Percentiles rank a stretch among this genome's conserved stretches.
Conservation (phyloP, 805 yeast species). For the Zygoascus ofunaensis region DNA sequence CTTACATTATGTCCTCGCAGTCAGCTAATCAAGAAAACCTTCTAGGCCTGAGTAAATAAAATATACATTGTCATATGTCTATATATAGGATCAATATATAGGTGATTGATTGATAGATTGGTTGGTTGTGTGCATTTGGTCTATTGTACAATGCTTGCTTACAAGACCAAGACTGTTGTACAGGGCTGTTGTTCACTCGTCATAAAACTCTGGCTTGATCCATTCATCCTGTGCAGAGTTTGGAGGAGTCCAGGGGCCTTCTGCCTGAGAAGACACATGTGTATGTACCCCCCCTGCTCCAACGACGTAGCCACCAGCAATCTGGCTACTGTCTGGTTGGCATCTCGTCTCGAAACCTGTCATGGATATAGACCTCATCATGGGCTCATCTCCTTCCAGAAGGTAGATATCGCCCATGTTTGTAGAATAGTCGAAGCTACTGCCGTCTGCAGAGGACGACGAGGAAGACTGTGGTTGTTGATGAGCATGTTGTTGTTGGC, state of each 20-base stretch:
- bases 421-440: not conserved
- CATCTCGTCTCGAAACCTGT: slow-evolving; percentile 16
- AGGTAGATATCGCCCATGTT: not conserved
- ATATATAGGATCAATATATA: too few relatives aligned
- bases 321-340: too few relatives aligned
- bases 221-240: slow-evolving; percentile 1
- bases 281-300: not conserved
- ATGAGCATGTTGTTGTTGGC: not conserved
- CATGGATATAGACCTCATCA: slow-evolving; percentile 18
- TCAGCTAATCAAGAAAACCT: too few relatives aligned
- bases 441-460: not conserved
- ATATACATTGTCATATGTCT: too few relatives aligned
- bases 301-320: too few relatives aligned
- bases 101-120: too few relatives aligned
- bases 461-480: not conserved
- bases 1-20: too few relatives aligned
- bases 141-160: too few relatives aligned
- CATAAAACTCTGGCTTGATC: not conserved
- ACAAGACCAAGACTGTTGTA: not conserved
- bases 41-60: too few relatives aligned
- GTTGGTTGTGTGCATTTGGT: too few relatives aligned
- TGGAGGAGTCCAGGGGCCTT: slow-evolving; percentile 10
- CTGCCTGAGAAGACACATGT: not conserved
- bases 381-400: slow-evolving; percentile 9
- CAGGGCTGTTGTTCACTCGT: not conserved